Evolutionary conservation across 805 yeast genomes (phyloP).

Genomic region (Isabelozyma gotoi): DNA sequence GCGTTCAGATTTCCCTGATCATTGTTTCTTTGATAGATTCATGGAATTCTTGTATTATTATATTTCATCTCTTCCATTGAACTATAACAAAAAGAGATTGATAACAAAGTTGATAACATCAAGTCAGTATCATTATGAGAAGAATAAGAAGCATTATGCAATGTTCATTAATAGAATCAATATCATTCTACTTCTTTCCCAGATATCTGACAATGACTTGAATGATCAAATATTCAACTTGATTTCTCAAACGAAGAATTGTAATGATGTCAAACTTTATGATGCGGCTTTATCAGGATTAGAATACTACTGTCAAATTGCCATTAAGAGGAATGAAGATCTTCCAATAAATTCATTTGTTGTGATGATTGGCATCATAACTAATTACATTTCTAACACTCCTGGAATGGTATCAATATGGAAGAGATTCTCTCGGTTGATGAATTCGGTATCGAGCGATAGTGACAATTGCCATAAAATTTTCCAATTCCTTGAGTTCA

Average conservation of each 20-base stretch:
- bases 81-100: slow-evolving; percentile 23
- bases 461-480: not conserved
- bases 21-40: slow-evolving; percentile 35
- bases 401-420: slow-evolving; percentile 18
- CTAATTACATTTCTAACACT: slow-evolving; percentile 8
- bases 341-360: slow-evolving; percentile 20
- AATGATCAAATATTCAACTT: slow-evolving; percentile 26
- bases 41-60: slow-evolving; percentile 34
- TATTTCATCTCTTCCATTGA: slow-evolving; percentile 23
- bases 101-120: slow-evolving; percentile 37
- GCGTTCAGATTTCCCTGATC: slow-evolving; percentile 26
- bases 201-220: slow-evolving; percentile 33
- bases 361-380: slow-evolving; percentile 12
- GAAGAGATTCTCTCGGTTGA: slow-evolving; percentile 7
- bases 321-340: slow-evolving; percentile 7
- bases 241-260: slow-evolving; percentile 18
- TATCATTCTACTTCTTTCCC: slow-evolving; percentile 31
- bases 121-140: slow-evolving; percentile 31
- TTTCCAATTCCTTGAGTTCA: not conserved
- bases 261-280: slow-evolving; percentile 22
- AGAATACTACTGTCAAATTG: slow-evolving; percentile 14
- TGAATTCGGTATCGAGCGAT: not conserved
- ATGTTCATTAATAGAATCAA: slow-evolving; percentile 39
- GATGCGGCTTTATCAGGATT: slow-evolving; percentile 21
- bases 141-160: slow-evolving; percentile 22